A percentile compares a stretch with the other conserved stretches of the same genome.
Conservation (phyloP, 805 yeast genomes). For the Lipomyces yamanashiensis region DNA sequence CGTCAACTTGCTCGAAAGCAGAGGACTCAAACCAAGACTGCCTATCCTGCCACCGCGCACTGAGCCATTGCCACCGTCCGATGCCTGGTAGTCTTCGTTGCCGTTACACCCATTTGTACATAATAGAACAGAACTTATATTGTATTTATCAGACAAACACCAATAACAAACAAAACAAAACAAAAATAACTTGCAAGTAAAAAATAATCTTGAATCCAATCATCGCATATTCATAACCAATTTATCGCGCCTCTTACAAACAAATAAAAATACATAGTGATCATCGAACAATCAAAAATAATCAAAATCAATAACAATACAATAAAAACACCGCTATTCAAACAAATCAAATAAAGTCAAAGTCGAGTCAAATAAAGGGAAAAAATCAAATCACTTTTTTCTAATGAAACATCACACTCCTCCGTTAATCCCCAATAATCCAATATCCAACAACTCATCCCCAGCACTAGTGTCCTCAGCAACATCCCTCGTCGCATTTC, state of each 20-base stretch:
- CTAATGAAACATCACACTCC: neutral
- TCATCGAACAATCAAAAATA: no score
- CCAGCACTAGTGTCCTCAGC: conserved; percentile 1
- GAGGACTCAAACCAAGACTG: neutral
- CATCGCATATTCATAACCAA: neutral
- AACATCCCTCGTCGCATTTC: neutral
- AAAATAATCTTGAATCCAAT: neutral
- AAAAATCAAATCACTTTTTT: neutral
- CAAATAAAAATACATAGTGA: neutral
- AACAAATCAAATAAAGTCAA: neutral
- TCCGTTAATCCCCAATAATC: conserved; percentile 17
- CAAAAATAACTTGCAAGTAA: neutral
- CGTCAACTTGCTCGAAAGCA: neutral
- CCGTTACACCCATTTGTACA: neutral
- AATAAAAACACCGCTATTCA: neutral
- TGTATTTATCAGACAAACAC: conserved; percentile 3
- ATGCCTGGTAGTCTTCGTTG: conserved; percentile 1
- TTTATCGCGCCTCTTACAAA: neutral
- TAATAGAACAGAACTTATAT: neutral
- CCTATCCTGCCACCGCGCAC: neutral
- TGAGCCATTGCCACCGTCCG: conserved; percentile 12
- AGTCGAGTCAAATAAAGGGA: neutral
- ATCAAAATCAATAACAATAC: neutral
- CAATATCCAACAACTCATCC: conserved; percentile 14
- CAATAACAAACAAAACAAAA: neutral